These are phyloP conservation scores for Podospora conica DNA, from an alignment of 495 filamentous ascomycete genomes.

Conservation along the genomic window DNA sequence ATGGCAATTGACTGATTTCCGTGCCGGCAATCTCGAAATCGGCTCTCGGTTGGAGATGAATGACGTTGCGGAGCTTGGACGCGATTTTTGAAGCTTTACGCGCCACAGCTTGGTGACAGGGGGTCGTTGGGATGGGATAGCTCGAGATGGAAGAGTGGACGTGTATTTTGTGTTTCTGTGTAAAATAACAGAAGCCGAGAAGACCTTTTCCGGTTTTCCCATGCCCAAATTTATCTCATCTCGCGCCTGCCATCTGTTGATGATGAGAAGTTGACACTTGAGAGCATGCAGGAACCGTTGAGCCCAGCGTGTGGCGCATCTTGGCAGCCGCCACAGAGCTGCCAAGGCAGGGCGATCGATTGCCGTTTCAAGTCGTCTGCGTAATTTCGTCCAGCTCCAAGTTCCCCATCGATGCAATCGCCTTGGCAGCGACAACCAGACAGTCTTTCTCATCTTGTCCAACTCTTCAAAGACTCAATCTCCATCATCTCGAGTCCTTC, in stretches of 20 bases:
- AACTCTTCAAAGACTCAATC: background rate
- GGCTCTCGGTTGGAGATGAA: background rate
- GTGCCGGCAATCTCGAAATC: no score
- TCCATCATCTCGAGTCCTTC: background rate
- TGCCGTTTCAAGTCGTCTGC: background rate
- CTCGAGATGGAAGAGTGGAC: background rate
- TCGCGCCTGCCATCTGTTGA: no score
- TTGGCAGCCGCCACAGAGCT: background rate
- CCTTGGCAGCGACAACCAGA: background rate
- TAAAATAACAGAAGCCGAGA: no score
- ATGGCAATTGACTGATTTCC: background rate
- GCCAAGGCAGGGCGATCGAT: background rate
- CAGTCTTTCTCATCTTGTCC: background rate
- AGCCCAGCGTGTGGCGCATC: background rate
- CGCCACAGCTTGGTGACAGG: background rate
- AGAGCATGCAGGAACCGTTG: constrained; percentile 7
- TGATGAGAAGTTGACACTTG: no score
- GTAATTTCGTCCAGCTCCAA: background rate
- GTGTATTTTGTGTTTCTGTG: no score
- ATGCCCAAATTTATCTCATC: background rate
- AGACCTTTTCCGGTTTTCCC: no score
- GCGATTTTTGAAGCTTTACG: background rate
- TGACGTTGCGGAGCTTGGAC: background rate
- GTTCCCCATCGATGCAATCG: background rate
- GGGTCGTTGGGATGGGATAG: background rate